A percentile compares a stretch with the other conserved stretches of the same genome.
Conservation (phyloP, 2,329 filamentous ascomycete species). For the Keithomyces neogunnii region DNA sequence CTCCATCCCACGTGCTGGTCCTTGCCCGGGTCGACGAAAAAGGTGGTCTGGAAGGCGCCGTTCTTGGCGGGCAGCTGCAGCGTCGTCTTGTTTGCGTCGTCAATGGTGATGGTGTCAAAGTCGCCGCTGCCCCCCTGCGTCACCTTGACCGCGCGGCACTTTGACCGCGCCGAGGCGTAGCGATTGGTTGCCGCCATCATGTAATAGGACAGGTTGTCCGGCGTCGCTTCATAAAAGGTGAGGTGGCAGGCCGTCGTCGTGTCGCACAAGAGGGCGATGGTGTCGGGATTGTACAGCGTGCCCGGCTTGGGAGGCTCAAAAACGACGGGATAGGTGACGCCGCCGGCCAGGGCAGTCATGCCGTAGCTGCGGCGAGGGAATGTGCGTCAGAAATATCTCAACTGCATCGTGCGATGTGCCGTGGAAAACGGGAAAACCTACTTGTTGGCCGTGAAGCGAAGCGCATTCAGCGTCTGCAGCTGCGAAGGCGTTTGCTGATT, state of each 20-base stretch:
- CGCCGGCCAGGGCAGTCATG: conserved; percentile 23
- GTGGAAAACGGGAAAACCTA: conserved; percentile 6
- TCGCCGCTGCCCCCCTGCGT: conserved; percentile 22
- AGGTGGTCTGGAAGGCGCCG: conserved; percentile 27
- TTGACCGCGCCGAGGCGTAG: conserved; percentile 19
- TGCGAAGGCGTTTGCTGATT: background rate
- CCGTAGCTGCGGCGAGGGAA: conserved; percentile 24
- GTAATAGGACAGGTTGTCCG: conserved; percentile 9
- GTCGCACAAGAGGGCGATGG: conserved; percentile 22
- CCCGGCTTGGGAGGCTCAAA: conserved; percentile 19
- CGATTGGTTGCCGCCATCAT: conserved; percentile 22
- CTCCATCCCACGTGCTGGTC: conserved; percentile 18
- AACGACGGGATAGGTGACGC: conserved; percentile 8
- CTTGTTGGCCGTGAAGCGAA: conserved; percentile 35
- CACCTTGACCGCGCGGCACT: conserved; percentile 23
- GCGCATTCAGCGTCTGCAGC: conserved; percentile 17
- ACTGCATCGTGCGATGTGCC: background rate
- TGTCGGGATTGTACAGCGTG: conserved; percentile 20
- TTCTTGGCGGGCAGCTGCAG: conserved; percentile 18
- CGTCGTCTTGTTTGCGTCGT: conserved; percentile 12
- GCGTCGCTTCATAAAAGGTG: conserved; percentile 27
- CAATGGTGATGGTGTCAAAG: conserved; percentile 17
- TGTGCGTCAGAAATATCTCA: background rate
- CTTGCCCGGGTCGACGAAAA: conserved; percentile 20
- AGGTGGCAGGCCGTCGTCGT: conserved; percentile 21